Base-by-base conservation (phyloP, 768 basidiomycete species). In the Plicaturopsis crispa region DNA sequence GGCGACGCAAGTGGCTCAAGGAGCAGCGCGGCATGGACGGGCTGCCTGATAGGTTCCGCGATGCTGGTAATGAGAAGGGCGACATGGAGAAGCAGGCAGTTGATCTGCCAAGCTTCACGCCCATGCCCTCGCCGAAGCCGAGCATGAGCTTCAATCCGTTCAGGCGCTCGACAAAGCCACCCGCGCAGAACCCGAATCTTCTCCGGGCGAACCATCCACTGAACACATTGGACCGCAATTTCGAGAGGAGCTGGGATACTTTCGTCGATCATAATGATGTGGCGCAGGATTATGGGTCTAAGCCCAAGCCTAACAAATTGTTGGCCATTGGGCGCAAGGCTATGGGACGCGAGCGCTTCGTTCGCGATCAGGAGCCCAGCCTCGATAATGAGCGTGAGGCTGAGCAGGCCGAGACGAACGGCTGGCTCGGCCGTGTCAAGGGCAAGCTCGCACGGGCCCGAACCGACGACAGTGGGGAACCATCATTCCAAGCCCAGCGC, bases 1-100 rank as follows among this genome's bases (percentile, higher is more conserved):
- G 60, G 48, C 68, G 65, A 39, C 61, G 63, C 47, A 68, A 56
- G 52, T 82, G 73, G 66, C 60, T 67, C 50, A 58, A 51, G 35
- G 70, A 75, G 48, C 74, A 78, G 51, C 65, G 72, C 35, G 57
- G 59, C 1, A n/a, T n/a, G n/a, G n/a, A n/a, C n/a, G 72, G 66
- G 20, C 57, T 75, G 20, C 65, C 72, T 36, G 69, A 60, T 19
- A 57, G 74, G 41, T 49, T 42, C 38, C 44, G 38, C 24, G 40
- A 46, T 3, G 41, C 41, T 35, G 26, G 26, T 14, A n/a, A 32
- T n/a, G 49, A 54, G 40, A 53, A 59, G 40, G 52, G 45, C 22
- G 30, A 26, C 16, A 31, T 47, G 16, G 42, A 41, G n/a, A 24
- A 36, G 26, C 26, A 23, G 30, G 46, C 55, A 39, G 43, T 49